Evolutionary conservation across 1,139 yeast genomes (phyloP), one percentile per base, ranked within the genome.

Genomic region (Protomyces inouyei): DNA sequence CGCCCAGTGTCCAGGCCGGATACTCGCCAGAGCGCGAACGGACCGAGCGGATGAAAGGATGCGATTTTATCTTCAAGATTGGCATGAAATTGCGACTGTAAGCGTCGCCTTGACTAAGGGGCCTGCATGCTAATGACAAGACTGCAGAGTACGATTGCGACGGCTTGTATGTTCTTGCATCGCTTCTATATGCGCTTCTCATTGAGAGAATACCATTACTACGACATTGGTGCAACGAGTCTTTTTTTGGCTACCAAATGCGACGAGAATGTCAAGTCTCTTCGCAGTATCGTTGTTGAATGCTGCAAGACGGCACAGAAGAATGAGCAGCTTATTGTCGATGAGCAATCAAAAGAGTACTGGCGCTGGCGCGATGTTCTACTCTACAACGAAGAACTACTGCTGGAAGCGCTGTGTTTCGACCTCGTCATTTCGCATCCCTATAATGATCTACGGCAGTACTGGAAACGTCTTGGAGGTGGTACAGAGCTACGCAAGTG

Each of bases 291-390:
- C 3, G 82, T 81, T 14, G 73, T 78, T 32, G 76, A 78, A 3
- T 79, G 83, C 68, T 80, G 82, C 3, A 76, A 76, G 61, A 75
- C 78, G 9, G 83, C 84, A 0, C 77, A 77, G 38, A 80, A 79
- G 68, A 74, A 78, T 63, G 75, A 75, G 36, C 71, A 74, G 3
- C 73, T 76, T 52, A 71, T 72, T 3, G 76, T 80, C 5, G 82
- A 79, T 68, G 83, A 80, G 68, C 79, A 79, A 60, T 75, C 80
- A 9, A 77, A 78, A 67, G 81, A 81, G 16, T 80, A 77, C 68
- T 79, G 82, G 80, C 74, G 78, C 66, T 82, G 85, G 85, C 74
- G 78, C 55, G 83, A 80, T 67, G 72, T 75, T 4, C 75, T 82
- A 35, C 74, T 78, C 2, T 74, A 72, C 67, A 72, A 76, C 45